Evolutionary conservation across 1,284 basidiomycete genomes (phyloP).

Genomic region (Laetiporus sulphureus): DNA sequence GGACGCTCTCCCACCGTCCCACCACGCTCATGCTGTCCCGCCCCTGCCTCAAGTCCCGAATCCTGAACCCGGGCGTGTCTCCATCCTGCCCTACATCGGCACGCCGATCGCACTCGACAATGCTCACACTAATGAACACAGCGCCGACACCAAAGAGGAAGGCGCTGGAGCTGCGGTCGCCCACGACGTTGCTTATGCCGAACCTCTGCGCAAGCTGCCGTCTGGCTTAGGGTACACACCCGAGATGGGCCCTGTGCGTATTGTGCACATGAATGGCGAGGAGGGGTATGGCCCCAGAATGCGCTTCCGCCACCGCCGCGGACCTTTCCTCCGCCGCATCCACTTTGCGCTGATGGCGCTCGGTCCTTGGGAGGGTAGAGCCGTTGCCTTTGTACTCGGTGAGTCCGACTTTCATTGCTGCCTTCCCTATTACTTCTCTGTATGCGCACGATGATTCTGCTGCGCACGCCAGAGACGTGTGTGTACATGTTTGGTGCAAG

Average conservation of each 20-base stretch:
- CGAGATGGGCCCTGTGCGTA: conserved; percentile 7
- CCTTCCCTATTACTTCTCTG: neutral
- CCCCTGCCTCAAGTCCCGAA: neutral
- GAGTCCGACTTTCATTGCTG: conserved; percentile 16
- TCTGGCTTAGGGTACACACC: neutral
- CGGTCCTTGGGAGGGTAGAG: conserved; percentile 75
- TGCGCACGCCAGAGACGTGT: too few relatives aligned
- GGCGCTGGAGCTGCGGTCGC: neutral
- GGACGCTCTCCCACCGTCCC: neutral
- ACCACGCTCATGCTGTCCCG: neutral
- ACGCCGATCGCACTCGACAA: neutral
- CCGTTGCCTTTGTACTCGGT: conserved; percentile 76
- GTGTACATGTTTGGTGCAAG: too few relatives aligned
- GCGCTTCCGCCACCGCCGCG: conserved; percentile 18
- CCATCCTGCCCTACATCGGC: conserved; percentile 6
- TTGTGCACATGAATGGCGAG: conserved; percentile 7
- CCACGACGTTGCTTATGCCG: neutral
- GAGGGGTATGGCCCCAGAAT: neutral
- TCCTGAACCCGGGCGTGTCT: neutral
- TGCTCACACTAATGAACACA: neutral
- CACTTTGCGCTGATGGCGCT: conserved; percentile 58
- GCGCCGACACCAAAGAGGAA: neutral
- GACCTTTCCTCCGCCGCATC: conserved; percentile 50
- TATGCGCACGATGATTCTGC: too few relatives aligned
- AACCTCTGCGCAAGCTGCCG: neutral